These are phyloP conservation scores for Sclerotinia subarctica DNA, from an alignment of 2,329 filamentous ascomycete species.

Conservation along the genomic window DNA sequence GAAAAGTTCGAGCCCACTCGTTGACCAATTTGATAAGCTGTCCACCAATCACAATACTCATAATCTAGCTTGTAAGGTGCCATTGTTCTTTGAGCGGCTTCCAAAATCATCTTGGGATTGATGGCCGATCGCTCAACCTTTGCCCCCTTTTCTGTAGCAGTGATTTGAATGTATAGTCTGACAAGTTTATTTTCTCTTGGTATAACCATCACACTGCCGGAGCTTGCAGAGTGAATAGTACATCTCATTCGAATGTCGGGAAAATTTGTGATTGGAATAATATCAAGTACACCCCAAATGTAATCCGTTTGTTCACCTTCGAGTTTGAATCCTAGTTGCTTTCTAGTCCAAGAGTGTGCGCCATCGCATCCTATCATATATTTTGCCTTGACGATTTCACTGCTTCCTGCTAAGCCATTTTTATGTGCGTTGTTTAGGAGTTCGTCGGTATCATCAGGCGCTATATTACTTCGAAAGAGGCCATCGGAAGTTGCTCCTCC, in stretches of 20 bases:
- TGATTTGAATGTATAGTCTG: slow-evolving; percentile 49
- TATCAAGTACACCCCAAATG: slow-evolving; percentile 56
- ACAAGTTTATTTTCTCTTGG: slow-evolving; percentile 55
- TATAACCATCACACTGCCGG: slow-evolving; percentile 59
- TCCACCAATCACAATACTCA: slow-evolving; percentile 62
- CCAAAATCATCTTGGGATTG: slow-evolving; percentile 60
- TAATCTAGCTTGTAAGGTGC: slow-evolving; percentile 65
- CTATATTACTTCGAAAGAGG: slow-evolving; percentile 57
- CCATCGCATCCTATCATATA: slow-evolving; percentile 63
- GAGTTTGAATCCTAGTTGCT: slow-evolving; percentile 53
- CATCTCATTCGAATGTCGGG: slow-evolving; percentile 60
- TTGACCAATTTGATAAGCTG: slow-evolving; percentile 57
- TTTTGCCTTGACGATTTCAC: slow-evolving; percentile 55
- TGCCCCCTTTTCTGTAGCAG: slow-evolving; percentile 23
- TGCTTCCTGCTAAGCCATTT: slow-evolving; percentile 46
- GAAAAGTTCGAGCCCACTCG: slow-evolving; percentile 53
- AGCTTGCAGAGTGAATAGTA: slow-evolving; percentile 50
- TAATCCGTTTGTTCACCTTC: slow-evolving; percentile 56
- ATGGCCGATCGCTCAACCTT: slow-evolving; percentile 57
- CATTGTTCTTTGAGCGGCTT: slow-evolving; percentile 61
- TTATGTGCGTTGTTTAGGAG: slow-evolving; percentile 39
- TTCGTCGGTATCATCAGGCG: slow-evolving; percentile 55
- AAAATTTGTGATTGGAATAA: slow-evolving; percentile 42
- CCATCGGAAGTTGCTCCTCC: slow-evolving; percentile 44
- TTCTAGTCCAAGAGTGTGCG: slow-evolving; percentile 52